A percentile compares a stretch with the other conserved stretches of the same genome.
These are phyloP conservation scores for Stellera chamaejasme DNA, from an alignment of 345 rosid species.

Conservation along the genomic window DNA sequence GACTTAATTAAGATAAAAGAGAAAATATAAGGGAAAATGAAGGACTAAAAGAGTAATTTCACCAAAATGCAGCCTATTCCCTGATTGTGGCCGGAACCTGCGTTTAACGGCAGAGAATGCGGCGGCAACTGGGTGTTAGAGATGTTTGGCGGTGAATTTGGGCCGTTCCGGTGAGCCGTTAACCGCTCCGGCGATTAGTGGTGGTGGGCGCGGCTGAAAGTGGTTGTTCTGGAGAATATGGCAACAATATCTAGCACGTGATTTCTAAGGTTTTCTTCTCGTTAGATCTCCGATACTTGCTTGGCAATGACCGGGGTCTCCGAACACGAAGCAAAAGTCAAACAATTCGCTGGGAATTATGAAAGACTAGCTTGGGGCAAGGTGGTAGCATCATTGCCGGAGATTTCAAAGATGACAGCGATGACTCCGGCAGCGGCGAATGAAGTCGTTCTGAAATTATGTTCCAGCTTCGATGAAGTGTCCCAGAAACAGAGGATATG, in stretches of 20 bases:
- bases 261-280: slow-evolving; percentile 44
- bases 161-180: too few relatives aligned
- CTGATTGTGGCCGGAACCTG: too few relatives aligned
- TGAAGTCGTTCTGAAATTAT: slow-evolving; percentile 5
- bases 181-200: too few relatives aligned
- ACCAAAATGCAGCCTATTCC: too few relatives aligned
- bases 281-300: slow-evolving; percentile 33
- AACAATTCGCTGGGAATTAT: slow-evolving; percentile 45
- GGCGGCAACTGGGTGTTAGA: too few relatives aligned
- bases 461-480: slow-evolving; percentile 33
- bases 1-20: too few relatives aligned
- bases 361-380: slow-evolving; percentile 58
- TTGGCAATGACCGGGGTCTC: slow-evolving; percentile 65
- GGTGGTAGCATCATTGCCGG: slow-evolving; percentile 34
- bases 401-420: slow-evolving; percentile 13
- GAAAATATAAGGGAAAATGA: too few relatives aligned
- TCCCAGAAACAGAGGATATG: slow-evolving; percentile 45
- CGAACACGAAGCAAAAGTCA: slow-evolving; percentile 47
- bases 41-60: too few relatives aligned
- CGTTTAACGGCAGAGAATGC: too few relatives aligned
- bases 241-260: slow-evolving; percentile 64
- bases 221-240: too few relatives aligned
- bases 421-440: slow-evolving; percentile 31
- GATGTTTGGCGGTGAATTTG: too few relatives aligned
- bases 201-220: too few relatives aligned